Conservation (phyloP, 306 rosid species). For the Vachellia pachyceras region DNA sequence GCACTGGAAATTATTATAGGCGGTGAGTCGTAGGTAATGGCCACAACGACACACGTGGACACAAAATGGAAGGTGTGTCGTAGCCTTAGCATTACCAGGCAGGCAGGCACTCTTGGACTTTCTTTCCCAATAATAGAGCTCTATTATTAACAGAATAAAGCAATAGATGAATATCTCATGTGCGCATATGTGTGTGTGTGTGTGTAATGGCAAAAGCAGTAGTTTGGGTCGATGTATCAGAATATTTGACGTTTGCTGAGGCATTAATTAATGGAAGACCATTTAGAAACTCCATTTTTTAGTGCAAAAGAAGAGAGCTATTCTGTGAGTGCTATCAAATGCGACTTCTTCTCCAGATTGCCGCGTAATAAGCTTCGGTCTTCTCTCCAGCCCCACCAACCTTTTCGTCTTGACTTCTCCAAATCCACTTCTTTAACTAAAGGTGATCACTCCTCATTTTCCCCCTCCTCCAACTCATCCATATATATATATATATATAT, state of each 20-base stretch:
- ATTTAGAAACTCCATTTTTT: conserved; percentile 42
- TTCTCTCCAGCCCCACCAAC: conserved; percentile 43
- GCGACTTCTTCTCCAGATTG: conserved; percentile 49
- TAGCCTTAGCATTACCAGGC: not conserved
- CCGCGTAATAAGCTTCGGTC: conserved; percentile 48
- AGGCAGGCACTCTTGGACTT: not conserved
- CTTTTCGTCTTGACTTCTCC: conserved; percentile 39
- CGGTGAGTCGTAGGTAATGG: too few relatives aligned
- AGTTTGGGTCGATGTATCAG: too few relatives aligned
- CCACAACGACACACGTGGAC: not conserved
- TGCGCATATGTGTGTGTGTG: too few relatives aligned
- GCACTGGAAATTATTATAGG: not conserved
- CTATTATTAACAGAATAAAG: too few relatives aligned
- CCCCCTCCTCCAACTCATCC: too few relatives aligned
- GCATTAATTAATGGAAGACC: not conserved
- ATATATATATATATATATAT: too few relatives aligned
- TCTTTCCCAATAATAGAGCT: too few relatives aligned
- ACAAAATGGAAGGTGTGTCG: not conserved
- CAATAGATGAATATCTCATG: too few relatives aligned
- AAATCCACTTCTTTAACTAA: conserved; percentile 40
- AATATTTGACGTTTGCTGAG: not conserved
- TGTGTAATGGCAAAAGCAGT: too few relatives aligned
- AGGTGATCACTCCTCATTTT: conserved; percentile 30
- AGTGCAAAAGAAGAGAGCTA: not conserved
- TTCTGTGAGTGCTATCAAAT: conserved; percentile 32